These are phyloP conservation scores for Fusarium cyanostomum DNA, from an alignment of 2,329 filamentous ascomycete species.

Conservation along the genomic window DNA sequence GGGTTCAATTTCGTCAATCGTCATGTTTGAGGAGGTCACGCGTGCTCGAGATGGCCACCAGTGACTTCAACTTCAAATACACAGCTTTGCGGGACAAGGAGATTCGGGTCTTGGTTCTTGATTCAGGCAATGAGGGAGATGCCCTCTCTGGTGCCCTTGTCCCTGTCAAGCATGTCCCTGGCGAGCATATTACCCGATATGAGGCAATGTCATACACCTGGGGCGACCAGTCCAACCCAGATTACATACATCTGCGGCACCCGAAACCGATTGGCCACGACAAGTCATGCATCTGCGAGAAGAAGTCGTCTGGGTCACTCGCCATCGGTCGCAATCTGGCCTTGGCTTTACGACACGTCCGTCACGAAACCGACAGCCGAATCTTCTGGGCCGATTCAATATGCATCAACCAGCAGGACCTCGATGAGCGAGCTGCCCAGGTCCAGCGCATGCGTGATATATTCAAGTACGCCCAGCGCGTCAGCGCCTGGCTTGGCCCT, in stretches of 20 bases:
- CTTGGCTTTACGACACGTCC: neutral
- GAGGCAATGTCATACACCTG: slow-evolving; percentile 9
- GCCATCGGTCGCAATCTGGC: slow-evolving; percentile 2
- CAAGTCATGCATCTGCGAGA: neutral
- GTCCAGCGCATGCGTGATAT: slow-evolving; percentile 8
- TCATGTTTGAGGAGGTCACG: neutral
- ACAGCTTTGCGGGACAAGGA: neutral
- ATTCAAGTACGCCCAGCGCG: neutral
- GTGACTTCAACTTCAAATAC: neutral
- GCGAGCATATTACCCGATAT: neutral
- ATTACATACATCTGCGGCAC: neutral
- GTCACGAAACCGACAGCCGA: neutral
- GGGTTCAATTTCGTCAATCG: neutral
- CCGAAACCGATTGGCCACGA: neutral
- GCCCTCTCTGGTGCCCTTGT: neutral
- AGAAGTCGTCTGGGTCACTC: neutral
- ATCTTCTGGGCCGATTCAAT: slow-evolving; percentile 12
- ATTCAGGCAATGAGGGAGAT: neutral
- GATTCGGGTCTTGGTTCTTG: slow-evolving; percentile 1
- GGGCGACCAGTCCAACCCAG: slow-evolving; percentile 3
- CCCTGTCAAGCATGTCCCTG: neutral
- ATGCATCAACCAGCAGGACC: slow-evolving; percentile 4
- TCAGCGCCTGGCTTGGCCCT: slow-evolving; percentile 5
- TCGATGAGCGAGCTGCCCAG: neutral
- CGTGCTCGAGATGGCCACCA: neutral